A percentile compares a stretch with the other conserved stretches of the same genome.
Evolutionary conservation across 345 rosid species (phyloP).

Genomic region (Durio zibethinus): DNA sequence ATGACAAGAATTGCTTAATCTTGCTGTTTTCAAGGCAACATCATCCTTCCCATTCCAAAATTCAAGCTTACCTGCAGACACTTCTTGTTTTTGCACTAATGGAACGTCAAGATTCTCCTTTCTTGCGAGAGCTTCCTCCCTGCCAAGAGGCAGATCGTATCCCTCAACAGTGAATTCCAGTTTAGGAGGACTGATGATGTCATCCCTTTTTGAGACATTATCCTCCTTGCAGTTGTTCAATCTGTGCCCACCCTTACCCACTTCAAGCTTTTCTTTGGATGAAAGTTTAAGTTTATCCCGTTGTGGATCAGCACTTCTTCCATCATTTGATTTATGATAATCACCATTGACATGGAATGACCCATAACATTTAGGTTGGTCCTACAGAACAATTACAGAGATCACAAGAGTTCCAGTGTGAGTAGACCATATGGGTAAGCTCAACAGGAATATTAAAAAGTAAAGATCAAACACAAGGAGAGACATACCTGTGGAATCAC

Average conservation of each 20-base stretch:
- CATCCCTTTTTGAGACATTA: slow-evolving; percentile 12
- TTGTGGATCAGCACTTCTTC: slow-evolving; percentile 28
- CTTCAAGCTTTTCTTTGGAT: slow-evolving; percentile 28
- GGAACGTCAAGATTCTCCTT: slow-evolving; percentile 32
- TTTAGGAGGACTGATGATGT: slow-evolving; percentile 30
- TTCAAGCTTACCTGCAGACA: slow-evolving; percentile 32
- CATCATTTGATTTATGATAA: slow-evolving; percentile 31
- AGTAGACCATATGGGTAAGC: slow-evolving; percentile 13
- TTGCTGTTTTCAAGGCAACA: slow-evolving; percentile 34
- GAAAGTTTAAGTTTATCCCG: slow-evolving; percentile 25
- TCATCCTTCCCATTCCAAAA: slow-evolving; percentile 38
- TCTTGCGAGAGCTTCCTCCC: slow-evolving; percentile 19
- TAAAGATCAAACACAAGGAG: slow-evolving; percentile 12
- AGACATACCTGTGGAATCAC: slow-evolving; percentile 43
- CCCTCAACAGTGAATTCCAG: slow-evolving; percentile 27
- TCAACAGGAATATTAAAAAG: neutral
- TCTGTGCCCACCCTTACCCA: slow-evolving; percentile 23
- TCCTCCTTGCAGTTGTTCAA: slow-evolving; percentile 31
- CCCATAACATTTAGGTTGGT: slow-evolving; percentile 30
- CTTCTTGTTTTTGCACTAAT: slow-evolving; percentile 35
- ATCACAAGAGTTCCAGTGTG: neutral
- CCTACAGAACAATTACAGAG: slow-evolving; percentile 41
- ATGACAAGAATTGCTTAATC: slow-evolving; percentile 44
- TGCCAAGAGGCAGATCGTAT: slow-evolving; percentile 22
- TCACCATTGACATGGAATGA: slow-evolving; percentile 27